Evolutionary conservation across 192 early-diverging fungal species (phyloP).

Genomic region (Helicostylum pulchrum): DNA sequence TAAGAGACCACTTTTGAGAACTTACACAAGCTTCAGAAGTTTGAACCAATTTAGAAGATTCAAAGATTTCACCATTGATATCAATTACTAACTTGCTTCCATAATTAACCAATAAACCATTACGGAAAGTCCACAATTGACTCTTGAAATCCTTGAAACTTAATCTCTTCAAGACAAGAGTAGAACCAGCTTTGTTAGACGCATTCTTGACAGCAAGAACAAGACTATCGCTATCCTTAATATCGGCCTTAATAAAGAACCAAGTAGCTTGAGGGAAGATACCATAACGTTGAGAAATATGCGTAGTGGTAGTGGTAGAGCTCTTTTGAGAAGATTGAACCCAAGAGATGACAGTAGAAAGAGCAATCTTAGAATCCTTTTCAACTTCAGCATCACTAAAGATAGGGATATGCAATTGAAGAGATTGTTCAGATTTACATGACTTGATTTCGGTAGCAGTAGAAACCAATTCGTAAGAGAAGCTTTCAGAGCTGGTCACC

Average conservation of each 20-base stretch:
- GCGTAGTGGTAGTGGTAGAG: constrained; percentile 11
- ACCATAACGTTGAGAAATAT: constrained; percentile 19
- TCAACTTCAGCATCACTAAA: constrained; percentile 10
- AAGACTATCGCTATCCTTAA: constrained; percentile 13
- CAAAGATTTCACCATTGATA: constrained; percentile 13
- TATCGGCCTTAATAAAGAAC: constrained; percentile 28
- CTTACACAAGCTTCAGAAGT: constrained; percentile 6
- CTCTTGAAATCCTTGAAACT: constrained; percentile 22
- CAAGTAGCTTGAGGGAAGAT: constrained; percentile 20
- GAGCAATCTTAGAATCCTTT: constrained; percentile 8
- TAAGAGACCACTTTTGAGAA: constrained; percentile 26
- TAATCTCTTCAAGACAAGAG: constrained; percentile 19
- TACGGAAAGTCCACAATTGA: constrained; percentile 27
- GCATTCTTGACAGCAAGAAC: constrained; percentile 14
- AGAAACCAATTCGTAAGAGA: constrained; percentile 1
- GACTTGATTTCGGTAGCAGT: constrained; percentile 3
- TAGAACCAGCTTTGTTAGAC: constrained; percentile 3
- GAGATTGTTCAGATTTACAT: neutral
- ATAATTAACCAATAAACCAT: constrained; percentile 29
- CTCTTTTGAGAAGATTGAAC: constrained; percentile 1
- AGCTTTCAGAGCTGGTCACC: neutral
- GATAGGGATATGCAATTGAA: constrained; percentile 19
- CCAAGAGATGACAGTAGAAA: constrained; percentile 19
- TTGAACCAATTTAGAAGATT: constrained; percentile 3
- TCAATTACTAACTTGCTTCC: constrained; percentile 22